phyloP scores from a whole-genome alignment of 148 eudicot genomes.

The Persicaria tinctoria region DNA sequence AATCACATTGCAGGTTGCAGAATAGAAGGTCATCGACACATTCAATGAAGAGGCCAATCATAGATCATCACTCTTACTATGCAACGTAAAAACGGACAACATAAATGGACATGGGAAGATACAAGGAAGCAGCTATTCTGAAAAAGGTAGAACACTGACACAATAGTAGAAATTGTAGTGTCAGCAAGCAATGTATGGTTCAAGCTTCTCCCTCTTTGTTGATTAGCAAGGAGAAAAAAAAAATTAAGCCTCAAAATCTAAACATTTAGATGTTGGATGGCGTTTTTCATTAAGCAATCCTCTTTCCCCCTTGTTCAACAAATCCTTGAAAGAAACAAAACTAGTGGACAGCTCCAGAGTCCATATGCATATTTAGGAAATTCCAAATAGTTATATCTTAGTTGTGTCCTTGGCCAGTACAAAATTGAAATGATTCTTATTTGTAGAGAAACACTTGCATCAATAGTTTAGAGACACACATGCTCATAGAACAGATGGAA shows the following conservation, averaged over 20 bases:
- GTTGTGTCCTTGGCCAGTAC: neutral
- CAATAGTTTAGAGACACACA: neutral
- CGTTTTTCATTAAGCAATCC: neutral
- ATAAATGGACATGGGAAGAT: neutral
- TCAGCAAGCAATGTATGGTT: neutral
- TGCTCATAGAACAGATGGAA: neutral
- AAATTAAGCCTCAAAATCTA: neutral
- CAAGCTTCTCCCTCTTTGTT: neutral
- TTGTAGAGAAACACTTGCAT: neutral
- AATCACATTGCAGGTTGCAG: neutral
- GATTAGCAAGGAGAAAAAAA: neutral
- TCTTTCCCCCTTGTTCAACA: neutral
- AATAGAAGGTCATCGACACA: neutral
- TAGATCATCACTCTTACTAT: neutral
- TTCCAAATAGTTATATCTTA: neutral
- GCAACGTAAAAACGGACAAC: neutral
- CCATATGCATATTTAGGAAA: neutral
- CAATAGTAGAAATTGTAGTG: neutral
- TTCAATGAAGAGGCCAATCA: neutral
- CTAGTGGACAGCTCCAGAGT: neutral
- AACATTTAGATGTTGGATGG: neutral
- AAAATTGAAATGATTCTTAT: neutral
- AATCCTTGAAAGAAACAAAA: neutral
- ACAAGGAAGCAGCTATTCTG: too few species aligned
- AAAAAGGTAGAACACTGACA: too few species aligned